Percentiles rank a stretch among this genome's conserved stretches.
phyloP scores from a whole-genome alignment of 1,139 yeast species.

The Kurtzmaniella quercitrusa region DNA sequence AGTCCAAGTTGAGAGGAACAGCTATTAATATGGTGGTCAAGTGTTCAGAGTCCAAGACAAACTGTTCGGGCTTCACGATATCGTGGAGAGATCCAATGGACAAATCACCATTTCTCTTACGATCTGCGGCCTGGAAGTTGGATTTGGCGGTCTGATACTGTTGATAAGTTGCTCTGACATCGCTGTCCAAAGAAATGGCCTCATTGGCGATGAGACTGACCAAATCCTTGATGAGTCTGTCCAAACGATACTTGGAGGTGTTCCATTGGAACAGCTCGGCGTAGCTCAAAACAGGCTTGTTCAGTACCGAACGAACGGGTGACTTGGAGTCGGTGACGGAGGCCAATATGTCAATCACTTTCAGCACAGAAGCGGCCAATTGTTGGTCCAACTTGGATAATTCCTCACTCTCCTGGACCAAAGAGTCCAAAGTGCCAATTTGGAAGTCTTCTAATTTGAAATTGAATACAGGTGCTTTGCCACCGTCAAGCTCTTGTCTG shows the following conservation, averaged over 20 bases:
- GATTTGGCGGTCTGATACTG: slow-evolving; percentile 79
- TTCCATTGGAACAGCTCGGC: slow-evolving; percentile 84
- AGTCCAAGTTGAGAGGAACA: slow-evolving; percentile 64
- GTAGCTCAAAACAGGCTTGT: slow-evolving; percentile 52
- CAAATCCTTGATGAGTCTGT: slow-evolving; percentile 75
- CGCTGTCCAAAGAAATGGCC: slow-evolving; percentile 76
- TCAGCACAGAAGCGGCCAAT: slow-evolving; percentile 61
- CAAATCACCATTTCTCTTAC: slow-evolving; percentile 90
- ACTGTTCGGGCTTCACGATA: slow-evolving; percentile 78
- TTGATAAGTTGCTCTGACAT: slow-evolving; percentile 67
- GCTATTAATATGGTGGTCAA: slow-evolving; percentile 80
- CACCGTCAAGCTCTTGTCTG: slow-evolving; percentile 40
- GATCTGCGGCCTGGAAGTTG: slow-evolving; percentile 79
- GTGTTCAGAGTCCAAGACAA: slow-evolving; percentile 82
- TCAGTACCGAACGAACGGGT: slow-evolving; percentile 32
- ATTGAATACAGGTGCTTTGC: slow-evolving; percentile 35
- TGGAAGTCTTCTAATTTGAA: slow-evolving; percentile 82
- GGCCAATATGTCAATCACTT: slow-evolving; percentile 69
- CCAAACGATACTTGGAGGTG: slow-evolving; percentile 76
- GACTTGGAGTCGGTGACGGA: slow-evolving; percentile 40
- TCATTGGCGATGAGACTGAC: slow-evolving; percentile 69
- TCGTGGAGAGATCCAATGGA: slow-evolving; percentile 89
- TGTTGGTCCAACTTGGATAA: slow-evolving; percentile 75
- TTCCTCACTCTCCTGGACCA: slow-evolving; percentile 89
- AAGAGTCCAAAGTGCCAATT: slow-evolving; percentile 89